These are phyloP conservation scores for Schrenkiella parvula DNA, from an alignment of 345 rosid species.

Conservation along the genomic window DNA sequence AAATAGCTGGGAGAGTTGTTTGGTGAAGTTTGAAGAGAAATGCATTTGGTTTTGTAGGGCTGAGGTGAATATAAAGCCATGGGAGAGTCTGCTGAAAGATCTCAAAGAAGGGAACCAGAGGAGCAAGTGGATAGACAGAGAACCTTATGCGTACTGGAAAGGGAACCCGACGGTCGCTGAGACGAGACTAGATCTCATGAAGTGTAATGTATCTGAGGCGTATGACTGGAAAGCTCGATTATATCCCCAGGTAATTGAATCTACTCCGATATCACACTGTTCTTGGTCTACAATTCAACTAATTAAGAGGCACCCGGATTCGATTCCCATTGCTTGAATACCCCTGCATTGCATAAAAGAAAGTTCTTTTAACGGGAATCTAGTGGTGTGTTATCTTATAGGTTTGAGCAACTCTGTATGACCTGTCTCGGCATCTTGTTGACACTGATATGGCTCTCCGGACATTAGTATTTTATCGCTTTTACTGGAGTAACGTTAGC, in stretches of 20 bases:
- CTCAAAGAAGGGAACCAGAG: conserved; percentile 50
- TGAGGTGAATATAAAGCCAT: conserved; percentile 72
- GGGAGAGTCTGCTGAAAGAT: conserved; percentile 50
- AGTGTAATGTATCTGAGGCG: conserved; percentile 56
- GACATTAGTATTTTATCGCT: background rate
- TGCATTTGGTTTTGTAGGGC: conserved; percentile 44
- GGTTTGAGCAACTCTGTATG: background rate
- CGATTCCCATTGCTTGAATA: background rate
- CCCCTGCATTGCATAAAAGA: background rate
- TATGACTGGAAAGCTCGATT: conserved; percentile 93
- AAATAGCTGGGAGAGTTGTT: background rate
- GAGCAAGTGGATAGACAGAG: conserved; percentile 56
- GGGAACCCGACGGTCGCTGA: conserved; percentile 71
- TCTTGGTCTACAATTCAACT: background rate
- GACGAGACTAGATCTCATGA: conserved; percentile 65
- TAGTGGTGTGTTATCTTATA: background rate
- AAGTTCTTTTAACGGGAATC: background rate
- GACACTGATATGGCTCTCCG: background rate
- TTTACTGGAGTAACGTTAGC: background rate
- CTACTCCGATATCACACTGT: background rate
- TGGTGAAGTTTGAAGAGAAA: background rate
- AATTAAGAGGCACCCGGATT: background rate
- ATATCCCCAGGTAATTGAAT: conserved; percentile 49
- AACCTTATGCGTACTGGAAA: conserved; percentile 86
- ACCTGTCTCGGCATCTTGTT: background rate